phyloP scores from a whole-genome alignment of 768 basidiomycete species.

The Lactarius sanguifluus region DNA sequence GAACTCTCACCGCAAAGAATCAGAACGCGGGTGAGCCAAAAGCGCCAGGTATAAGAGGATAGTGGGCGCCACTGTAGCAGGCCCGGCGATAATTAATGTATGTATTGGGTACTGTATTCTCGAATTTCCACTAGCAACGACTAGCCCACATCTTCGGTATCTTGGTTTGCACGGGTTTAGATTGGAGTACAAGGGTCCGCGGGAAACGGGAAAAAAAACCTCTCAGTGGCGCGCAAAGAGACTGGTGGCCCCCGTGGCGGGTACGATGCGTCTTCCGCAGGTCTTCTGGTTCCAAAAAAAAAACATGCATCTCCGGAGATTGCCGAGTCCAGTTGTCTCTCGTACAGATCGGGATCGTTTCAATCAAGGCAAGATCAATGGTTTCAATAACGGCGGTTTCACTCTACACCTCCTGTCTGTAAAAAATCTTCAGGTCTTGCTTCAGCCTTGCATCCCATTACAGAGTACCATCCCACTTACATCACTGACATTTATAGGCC shows the following conservation, averaged over 20 bases:
- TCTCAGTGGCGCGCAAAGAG: neutral
- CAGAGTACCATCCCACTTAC: no score
- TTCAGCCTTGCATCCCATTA: no score
- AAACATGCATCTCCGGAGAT: neutral
- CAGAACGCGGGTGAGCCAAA: neutral
- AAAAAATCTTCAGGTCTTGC: no score
- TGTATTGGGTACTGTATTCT: neutral
- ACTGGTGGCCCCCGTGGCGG: neutral
- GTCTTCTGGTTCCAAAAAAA: no score
- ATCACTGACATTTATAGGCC: no score
- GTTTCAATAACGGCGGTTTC: neutral
- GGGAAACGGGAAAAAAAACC: slow-evolving; percentile 1
- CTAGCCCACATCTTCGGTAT: neutral
- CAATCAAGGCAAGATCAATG: no score
- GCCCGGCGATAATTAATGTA: neutral
- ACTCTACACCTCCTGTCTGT: no score
- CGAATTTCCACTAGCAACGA: neutral
- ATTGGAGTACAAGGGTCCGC: neutral
- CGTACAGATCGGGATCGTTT: neutral
- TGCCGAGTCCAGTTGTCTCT: neutral
- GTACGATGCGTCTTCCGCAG: no score
- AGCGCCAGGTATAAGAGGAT: slow-evolving; percentile 1
- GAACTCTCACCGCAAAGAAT: neutral
- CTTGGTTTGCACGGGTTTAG: neutral
- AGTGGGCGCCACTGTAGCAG: neutral